Percentiles rank a stretch among this genome's conserved stretches.
These are phyloP conservation scores for Abelmoschus esculentus DNA, from an alignment of 345 rosid genomes.

Conservation along the genomic window DNA sequence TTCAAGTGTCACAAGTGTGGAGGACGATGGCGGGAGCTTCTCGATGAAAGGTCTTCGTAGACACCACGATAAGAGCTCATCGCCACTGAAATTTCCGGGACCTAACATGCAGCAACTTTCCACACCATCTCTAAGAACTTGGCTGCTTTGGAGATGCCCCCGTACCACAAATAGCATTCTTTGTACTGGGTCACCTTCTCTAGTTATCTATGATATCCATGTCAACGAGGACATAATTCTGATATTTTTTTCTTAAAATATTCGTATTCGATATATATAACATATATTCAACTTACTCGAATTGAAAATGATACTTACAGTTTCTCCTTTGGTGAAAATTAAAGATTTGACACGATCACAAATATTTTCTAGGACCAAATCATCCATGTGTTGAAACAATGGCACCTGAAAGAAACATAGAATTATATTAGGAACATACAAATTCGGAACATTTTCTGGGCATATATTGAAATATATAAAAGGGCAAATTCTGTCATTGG, in stretches of 20 bases:
- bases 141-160: slow-evolving; percentile 96
- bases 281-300: background rate
- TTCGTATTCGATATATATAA: background rate
- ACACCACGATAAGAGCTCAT: slow-evolving; percentile 94
- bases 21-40: slow-evolving; percentile 77
- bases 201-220: slow-evolving; percentile 44
- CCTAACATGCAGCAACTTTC: slow-evolving; percentile 94
- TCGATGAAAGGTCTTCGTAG: slow-evolving; percentile 82
- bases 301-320: slow-evolving; percentile 33
- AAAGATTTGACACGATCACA: slow-evolving; percentile 93
- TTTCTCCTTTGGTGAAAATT: slow-evolving; percentile 92
- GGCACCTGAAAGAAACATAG: slow-evolving; percentile 54
- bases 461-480: background rate
- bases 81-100: slow-evolving; percentile 95
- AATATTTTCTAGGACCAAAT: slow-evolving; percentile 82
- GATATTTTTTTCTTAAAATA: background rate
- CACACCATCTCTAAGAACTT: slow-evolving; percentile 72
- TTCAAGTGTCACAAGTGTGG: slow-evolving; percentile 77
- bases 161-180: slow-evolving; percentile 94
- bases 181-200: slow-evolving; percentile 93
- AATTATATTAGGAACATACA: background rate
- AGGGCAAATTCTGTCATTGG: no score
- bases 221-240: background rate
- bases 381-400: slow-evolving; percentile 91
- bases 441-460: background rate